A percentile compares a stretch with the other conserved stretches of the same genome.
Evolutionary conservation across 352 stramenopile genomes (phyloP).

Genomic region (Globisporangium polare): DNA sequence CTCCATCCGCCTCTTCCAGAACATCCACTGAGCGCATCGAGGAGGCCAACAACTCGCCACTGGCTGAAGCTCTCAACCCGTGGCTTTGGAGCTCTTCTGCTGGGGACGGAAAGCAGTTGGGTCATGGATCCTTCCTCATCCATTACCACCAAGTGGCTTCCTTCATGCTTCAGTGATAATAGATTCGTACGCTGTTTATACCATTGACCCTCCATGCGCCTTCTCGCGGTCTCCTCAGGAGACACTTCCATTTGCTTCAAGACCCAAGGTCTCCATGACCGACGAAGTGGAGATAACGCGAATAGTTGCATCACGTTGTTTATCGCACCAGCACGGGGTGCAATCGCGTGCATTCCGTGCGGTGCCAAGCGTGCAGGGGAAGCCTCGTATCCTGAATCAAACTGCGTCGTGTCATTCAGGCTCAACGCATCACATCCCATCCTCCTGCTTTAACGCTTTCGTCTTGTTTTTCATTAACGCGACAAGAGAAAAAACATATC

Average conservation of each 20-base stretch:
- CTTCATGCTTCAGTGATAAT: conserved; percentile 17
- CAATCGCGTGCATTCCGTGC: neutral
- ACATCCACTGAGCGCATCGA: conserved; percentile 83
- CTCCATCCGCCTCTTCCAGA: conserved; percentile 95
- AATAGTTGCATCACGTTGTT: too few relatives aligned
- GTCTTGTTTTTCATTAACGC: conserved; percentile 9
- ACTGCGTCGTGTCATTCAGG: too few relatives aligned
- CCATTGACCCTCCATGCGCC: neutral
- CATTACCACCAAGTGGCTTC: too few relatives aligned
- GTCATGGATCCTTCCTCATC: too few relatives aligned
- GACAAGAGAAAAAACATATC: conserved; percentile 10
- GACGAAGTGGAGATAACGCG: too few relatives aligned
- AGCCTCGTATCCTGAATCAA: too few relatives aligned
- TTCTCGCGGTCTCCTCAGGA: neutral
- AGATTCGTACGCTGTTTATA: conserved; percentile 14
- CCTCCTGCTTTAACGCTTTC: neutral
- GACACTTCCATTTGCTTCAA: neutral
- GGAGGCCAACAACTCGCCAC: conserved; percentile 3
- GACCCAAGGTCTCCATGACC: too few relatives aligned
- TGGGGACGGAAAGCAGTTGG: too few relatives aligned
- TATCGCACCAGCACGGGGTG: too few relatives aligned
- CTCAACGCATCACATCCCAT: too few relatives aligned
- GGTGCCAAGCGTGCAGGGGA: too few relatives aligned
- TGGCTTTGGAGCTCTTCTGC: neutral
- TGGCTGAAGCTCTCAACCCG: neutral